A percentile compares a stretch with the other conserved stretches of the same genome.
Conservation (phyloP, 1,284 basidiomycete genomes). For the Ceratobasidium papillatum region DNA sequence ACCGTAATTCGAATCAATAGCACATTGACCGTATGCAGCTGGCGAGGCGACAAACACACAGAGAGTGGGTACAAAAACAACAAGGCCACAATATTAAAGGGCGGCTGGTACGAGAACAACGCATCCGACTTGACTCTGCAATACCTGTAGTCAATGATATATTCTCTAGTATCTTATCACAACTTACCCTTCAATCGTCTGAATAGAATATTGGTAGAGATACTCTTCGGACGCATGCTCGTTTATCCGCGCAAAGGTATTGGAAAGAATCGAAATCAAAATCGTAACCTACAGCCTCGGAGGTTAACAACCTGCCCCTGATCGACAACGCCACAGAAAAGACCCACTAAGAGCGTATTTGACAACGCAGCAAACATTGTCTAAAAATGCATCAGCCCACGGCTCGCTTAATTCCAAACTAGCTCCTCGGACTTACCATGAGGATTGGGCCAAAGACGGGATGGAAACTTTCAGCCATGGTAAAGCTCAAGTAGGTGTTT, state of each 20-base stretch:
- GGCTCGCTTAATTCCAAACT: not conserved
- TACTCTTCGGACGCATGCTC: conserved; percentile 71
- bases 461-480: conserved; percentile 78
- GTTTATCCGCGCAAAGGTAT: conserved; percentile 84
- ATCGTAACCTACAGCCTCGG: conserved; percentile 14
- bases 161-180: not conserved
- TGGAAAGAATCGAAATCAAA: conserved; percentile 61
- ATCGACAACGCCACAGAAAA: not conserved
- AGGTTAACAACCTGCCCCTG: conserved; percentile 1
- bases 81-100: conserved; percentile 84
- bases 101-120: conserved; percentile 89
- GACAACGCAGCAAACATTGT: conserved; percentile 79
- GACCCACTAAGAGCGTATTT: conserved; percentile 72
- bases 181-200: conserved; percentile 84
- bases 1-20: conserved; percentile 82
- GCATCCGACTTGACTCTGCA: conserved; percentile 84
- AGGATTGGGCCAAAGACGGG: conserved; percentile 85
- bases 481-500: conserved; percentile 76
- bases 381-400: conserved; percentile 30
- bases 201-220: conserved; percentile 86
- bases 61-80: conserved; percentile 78
- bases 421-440: conserved; percentile 64
- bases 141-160: not conserved
- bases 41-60: conserved; percentile 73
- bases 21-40: conserved; percentile 81